phyloP scores from a whole-genome alignment of 2,329 filamentous ascomycete genomes.

The Venturia asperata region DNA sequence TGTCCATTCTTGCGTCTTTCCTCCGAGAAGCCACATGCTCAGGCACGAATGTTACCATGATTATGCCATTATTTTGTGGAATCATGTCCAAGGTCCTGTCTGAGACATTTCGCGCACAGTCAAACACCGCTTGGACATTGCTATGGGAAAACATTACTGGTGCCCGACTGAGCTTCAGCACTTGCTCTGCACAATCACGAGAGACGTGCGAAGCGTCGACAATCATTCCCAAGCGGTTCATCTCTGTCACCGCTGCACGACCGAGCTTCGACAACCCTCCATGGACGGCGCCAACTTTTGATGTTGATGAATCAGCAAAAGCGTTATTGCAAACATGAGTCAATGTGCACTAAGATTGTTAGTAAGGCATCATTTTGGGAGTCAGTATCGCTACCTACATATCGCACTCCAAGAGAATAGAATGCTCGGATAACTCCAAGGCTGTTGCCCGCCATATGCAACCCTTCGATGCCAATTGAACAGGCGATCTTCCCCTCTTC shows the following conservation, averaged over 20 bases:
- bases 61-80: slow-evolving; percentile 23
- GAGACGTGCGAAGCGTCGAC: slow-evolving; percentile 20
- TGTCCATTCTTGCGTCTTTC: neutral
- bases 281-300: slow-evolving; percentile 7
- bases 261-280: slow-evolving; percentile 15
- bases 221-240: slow-evolving; percentile 17
- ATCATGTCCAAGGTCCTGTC: slow-evolving; percentile 24
- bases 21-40: slow-evolving; percentile 19
- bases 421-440: slow-evolving; percentile 19
- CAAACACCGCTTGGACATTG: slow-evolving; percentile 3
- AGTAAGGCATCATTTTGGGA: neutral
- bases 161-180: slow-evolving; percentile 13
- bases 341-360: neutral
- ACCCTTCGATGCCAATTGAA: slow-evolving; percentile 21
- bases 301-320: slow-evolving; percentile 18
- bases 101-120: slow-evolving; percentile 22
- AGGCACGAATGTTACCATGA: slow-evolving; percentile 26
- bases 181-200: slow-evolving; percentile 11
- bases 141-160: slow-evolving; percentile 19
- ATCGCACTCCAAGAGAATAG: slow-evolving; percentile 21
- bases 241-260: neutral
- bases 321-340: slow-evolving; percentile 18
- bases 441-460: slow-evolving; percentile 21
- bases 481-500: slow-evolving; percentile 16
- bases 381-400: slow-evolving; percentile 16